phyloP scores from a whole-genome alignment of 2,329 filamentous ascomycete species.

The Didymella sp. region DNA sequence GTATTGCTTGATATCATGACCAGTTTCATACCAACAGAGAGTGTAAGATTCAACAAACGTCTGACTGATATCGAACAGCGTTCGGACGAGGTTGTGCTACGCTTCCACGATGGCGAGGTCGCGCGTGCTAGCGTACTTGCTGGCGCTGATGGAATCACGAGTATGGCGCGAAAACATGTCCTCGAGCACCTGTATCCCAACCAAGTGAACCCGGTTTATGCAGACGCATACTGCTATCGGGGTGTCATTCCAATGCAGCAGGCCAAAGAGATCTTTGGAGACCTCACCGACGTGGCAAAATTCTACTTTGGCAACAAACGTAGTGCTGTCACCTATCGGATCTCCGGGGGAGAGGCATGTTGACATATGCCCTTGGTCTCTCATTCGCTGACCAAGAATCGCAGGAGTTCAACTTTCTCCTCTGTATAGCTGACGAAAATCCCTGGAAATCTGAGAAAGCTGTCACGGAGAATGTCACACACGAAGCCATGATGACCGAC shows the following conservation, averaged over 20 bases:
- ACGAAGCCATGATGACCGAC: constrained; percentile 35
- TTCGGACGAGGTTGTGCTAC: constrained; percentile 47
- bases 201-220: constrained; percentile 33
- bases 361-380: constrained; percentile 11
- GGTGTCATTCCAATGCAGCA: constrained; percentile 45
- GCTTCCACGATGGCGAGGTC: constrained; percentile 48
- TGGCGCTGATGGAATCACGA: constrained; percentile 59
- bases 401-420: constrained; percentile 14
- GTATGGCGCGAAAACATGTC: constrained; percentile 30
- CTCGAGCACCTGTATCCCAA: constrained; percentile 25
- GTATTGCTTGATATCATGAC: constrained; percentile 56
- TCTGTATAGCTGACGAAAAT: neutral
- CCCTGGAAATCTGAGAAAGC: constrained; percentile 8
- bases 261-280: constrained; percentile 49
- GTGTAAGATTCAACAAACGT: constrained; percentile 40
- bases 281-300: constrained; percentile 39
- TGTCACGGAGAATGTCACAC: constrained; percentile 23
- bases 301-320: constrained; percentile 35
- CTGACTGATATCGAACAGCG: constrained; percentile 41
- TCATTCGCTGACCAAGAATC: neutral
- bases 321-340: constrained; percentile 35
- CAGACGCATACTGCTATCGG: constrained; percentile 38
- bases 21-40: constrained; percentile 50
- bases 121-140: constrained; percentile 48
- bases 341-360: constrained; percentile 27